phyloP scores from a whole-genome alignment of 2,329 filamentous ascomycete species.

The Apiospora malaysiana region DNA sequence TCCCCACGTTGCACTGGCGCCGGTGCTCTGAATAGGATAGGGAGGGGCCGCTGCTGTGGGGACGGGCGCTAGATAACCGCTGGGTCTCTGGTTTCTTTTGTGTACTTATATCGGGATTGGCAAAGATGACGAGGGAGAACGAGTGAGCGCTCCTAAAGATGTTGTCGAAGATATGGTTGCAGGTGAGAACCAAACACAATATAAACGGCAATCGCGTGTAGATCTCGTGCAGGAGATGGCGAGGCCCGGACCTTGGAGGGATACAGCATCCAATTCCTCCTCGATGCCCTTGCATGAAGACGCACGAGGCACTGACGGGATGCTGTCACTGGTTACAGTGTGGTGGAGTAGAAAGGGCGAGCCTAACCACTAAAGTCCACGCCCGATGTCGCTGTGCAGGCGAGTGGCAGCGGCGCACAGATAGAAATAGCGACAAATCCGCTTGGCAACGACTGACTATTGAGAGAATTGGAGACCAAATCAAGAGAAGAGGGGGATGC shows the following conservation, averaged over 20 bases:
- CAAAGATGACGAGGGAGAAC: not conserved
- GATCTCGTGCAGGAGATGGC: not conserved
- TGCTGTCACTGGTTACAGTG: constrained; percentile 18
- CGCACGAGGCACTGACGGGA: not conserved
- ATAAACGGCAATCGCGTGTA: not conserved
- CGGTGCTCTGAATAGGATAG: not conserved
- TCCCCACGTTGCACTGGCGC: constrained; percentile 14
- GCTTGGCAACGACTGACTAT: constrained; percentile 19
- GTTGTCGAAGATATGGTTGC: too few relatives aligned
- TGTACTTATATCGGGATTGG: not conserved
- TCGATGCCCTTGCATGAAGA: constrained; percentile 10
- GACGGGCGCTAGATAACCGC: constrained; percentile 16
- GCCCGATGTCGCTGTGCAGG: constrained; percentile 9
- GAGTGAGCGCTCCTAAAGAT: not conserved
- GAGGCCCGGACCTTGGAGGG: not conserved
- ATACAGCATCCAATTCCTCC: not conserved
- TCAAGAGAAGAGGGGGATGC: constrained; percentile 4
- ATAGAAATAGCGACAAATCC: not conserved
- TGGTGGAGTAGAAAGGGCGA: not conserved
- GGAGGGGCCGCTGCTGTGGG: constrained; percentile 6
- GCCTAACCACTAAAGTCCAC: not conserved
- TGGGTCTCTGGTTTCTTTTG: not conserved
- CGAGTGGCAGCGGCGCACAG: not conserved
- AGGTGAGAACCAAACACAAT: too few relatives aligned
- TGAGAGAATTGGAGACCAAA: constrained; percentile 7